Base-by-base conservation (phyloP, 805 yeast genomes). In the Wickerhamomyces rabaulensis region DNA sequence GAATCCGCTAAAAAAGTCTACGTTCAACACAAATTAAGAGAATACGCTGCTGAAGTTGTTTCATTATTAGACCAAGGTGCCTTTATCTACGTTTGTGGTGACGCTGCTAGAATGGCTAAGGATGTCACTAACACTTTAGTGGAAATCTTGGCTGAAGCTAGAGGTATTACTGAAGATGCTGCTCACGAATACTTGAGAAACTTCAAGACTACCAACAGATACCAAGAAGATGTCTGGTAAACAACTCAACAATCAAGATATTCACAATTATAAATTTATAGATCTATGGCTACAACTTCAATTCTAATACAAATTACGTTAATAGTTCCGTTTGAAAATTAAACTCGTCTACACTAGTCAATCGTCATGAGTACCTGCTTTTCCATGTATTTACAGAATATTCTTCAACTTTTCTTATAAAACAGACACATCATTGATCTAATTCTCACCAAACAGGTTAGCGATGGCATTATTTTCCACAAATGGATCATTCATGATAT, bases 151-250 rank as follows among this genome's bases (percentile, higher is more conserved):
- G 66, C 81, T 40, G 64, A 76, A 46, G 78, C 79, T 53, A 82
- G 91, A 60, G 77, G 74, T n/a, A 67, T 89, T 25, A 54, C 82
- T 7, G 75, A 74, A 48, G 84, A 76, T 29, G 81, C 79, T 53
- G 97, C 96, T 13, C 77, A 79, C 45, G 94, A 85, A 49, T 72
- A 86, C 60, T 76, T 89, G 49, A 87, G 88, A 70, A 77, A 82
- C 52, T 77, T 86, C 70, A 87, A 87, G 65, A 80, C 87, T 22
- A 83, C 85, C 57, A 92, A 91, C 64, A 80, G 84, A 68, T 92
- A 90, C 67, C 99, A 92, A 71, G 98, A 94, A 70, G 99, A 92
- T 74, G 96, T 92, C 13, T 92, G 99, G 99, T 92, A 72, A 69
- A 20, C 16, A 19, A 15, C 27, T 25, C 9, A 25, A 25, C 12